These are phyloP conservation scores for Diplodia sapinea DNA, from an alignment of 2,329 filamentous ascomycete genomes.

Conservation along the genomic window DNA sequence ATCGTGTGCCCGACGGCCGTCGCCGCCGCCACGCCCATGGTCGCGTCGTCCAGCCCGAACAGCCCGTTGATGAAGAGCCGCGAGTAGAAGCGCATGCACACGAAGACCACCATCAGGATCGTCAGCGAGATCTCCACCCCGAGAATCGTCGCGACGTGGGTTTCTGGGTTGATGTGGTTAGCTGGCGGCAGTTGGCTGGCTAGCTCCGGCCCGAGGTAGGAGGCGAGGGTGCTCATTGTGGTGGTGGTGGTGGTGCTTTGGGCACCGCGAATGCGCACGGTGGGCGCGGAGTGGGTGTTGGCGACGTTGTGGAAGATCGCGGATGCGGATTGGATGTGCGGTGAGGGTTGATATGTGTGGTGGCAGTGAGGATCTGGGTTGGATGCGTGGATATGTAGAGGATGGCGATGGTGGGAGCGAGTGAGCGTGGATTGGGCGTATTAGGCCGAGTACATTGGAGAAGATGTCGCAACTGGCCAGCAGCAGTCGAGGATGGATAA, in stretches of 20 bases:
- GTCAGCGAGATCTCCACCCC: conserved; percentile 37
- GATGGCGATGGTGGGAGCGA: not conserved
- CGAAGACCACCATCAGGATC: conserved; percentile 33
- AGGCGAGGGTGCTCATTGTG: conserved; percentile 1
- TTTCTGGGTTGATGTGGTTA: not conserved
- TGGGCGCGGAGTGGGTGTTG: not conserved
- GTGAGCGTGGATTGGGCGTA: not conserved
- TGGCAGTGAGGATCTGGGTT: not conserved
- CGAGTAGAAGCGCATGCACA: conserved; percentile 35
- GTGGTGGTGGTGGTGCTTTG: not conserved
- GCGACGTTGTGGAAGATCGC: not conserved
- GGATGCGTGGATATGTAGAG: not conserved
- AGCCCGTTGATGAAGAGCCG: conserved; percentile 38
- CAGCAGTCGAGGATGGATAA: not conserved
- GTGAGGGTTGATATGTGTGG: not conserved
- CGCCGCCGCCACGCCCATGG: conserved; percentile 39
- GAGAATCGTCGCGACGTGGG: conserved; percentile 26
- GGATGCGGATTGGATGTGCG: not conserved
- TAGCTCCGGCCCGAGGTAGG: conserved; percentile 1
- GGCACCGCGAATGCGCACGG: too few relatives aligned
- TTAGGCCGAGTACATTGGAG: conserved; percentile 6
- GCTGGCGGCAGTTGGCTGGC: not conserved
- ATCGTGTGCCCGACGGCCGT: conserved; percentile 36
- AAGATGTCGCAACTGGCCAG: conserved; percentile 7
- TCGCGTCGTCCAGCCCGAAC: conserved; percentile 39